Base-by-base conservation (phyloP, 1,139 yeast species). In the Debaryomyces subglobosus region DNA sequence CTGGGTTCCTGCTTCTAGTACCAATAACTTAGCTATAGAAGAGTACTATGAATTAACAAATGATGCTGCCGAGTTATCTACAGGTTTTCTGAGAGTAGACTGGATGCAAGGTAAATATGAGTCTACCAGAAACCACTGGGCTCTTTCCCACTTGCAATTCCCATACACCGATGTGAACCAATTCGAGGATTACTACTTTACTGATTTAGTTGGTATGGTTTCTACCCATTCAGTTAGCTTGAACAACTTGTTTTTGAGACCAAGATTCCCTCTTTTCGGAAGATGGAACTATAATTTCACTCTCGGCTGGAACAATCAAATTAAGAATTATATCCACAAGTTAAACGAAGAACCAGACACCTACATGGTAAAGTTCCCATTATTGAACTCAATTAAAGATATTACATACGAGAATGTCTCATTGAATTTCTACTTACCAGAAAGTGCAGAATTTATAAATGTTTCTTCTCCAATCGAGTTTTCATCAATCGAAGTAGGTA, bases 281-380 rank as follows among this genome's bases (percentile, higher is more conserved):
- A 96, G 92, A 37, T 94, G 99, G 99, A 81, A 85, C 60, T 94
- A 91, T 70, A 91, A 94, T 69, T 94, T 90, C 74, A 94, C 99
- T 18, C 71, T 94, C 60, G 98, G 98, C 6, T 95, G 97, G 97
- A 82, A 86, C 49, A 80, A 82, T 55, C 72, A 76, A 36, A 69
- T 91, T 42, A 63, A 72, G 24, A 71, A 80, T 44, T 84, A 78
- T 58, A 72, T 90, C 49, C 82, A 70, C 56, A 64, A 65, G 52
- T 56, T 72, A 12, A 56, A 65, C 20, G 66, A 63, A 13, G 65
- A 67, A 9, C 63, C 65, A n/a, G 86, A 84, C 52, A 77, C 78
- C 43, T 89, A 82, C 63, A 65, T 88, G 33, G 70, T 88, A 37
- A 78, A 76, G 46, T 80, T 91, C 23, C 96, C 97, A 16, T 62